Conservation (phyloP, 768 basidiomycete genomes). For the Dendrothele bispora region DNA sequence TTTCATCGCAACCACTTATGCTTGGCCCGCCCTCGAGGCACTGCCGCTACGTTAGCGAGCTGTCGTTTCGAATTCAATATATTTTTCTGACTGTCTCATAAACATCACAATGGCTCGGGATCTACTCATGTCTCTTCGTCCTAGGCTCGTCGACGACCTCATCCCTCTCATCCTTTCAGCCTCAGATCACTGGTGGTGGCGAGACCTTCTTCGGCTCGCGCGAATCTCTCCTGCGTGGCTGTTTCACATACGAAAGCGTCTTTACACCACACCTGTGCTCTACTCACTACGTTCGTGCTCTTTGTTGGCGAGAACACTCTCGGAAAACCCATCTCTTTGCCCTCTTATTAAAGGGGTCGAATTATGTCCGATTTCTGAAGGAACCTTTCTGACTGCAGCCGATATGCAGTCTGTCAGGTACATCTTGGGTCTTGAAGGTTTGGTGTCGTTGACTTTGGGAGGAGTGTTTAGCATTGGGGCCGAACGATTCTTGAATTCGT, state of each 20-base stretch:
- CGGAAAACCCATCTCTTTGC: slow-evolving; percentile 32
- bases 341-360: slow-evolving; percentile 40
- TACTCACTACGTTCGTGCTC: slow-evolving; percentile 40
- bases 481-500: slow-evolving; percentile 44
- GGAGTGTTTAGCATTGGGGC: slow-evolving; percentile 46
- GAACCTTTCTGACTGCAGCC: slow-evolving; percentile 15
- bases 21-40: too few species aligned
- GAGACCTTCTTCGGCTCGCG: slow-evolving; percentile 49
- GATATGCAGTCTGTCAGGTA: slow-evolving; percentile 38
- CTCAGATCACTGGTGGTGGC: slow-evolving; percentile 52
- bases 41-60: too few species aligned
- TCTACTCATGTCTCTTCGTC: too few species aligned
- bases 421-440: slow-evolving; percentile 41
- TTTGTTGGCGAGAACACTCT: slow-evolving; percentile 42
- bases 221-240: slow-evolving; percentile 51
- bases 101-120: too few species aligned
- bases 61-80: too few species aligned
- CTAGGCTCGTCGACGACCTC: slow-evolving; percentile 45
- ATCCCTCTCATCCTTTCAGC: slow-evolving; percentile 52
- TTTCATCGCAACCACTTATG: too few species aligned
- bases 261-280: slow-evolving; percentile 44
- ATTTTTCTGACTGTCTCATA: too few species aligned
- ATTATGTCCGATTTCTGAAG: slow-evolving; percentile 32
- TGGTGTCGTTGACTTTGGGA: slow-evolving; percentile 45
- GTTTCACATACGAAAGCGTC: slow-evolving; percentile 38